phyloP scores from a whole-genome alignment of 1,284 basidiomycete genomes.

The Heterobasidion occidentale region DNA sequence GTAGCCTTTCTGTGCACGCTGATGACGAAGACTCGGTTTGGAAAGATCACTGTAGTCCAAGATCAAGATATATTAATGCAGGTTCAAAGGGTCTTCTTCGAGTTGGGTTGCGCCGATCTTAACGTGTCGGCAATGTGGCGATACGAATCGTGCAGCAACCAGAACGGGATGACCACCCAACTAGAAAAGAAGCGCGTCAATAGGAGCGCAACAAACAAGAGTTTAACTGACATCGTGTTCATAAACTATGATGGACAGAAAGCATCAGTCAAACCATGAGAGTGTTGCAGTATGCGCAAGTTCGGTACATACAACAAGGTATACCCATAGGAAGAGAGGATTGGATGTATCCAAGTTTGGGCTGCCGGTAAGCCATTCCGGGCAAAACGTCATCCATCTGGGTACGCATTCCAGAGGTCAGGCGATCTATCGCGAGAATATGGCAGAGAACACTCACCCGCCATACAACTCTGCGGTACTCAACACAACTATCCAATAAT shows the following conservation, averaged over 20 bases:
- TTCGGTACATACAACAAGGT: conserved; percentile 29
- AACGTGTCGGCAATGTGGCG: conserved; percentile 54
- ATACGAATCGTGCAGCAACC: conserved; percentile 73
- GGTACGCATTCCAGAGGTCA: not conserved
- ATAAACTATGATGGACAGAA: conserved; percentile 45
- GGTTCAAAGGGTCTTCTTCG: not conserved
- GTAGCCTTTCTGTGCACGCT: too few relatives aligned
- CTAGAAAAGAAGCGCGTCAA: conserved; percentile 29
- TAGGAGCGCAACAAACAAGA: not conserved
- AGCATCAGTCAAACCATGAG: conserved; percentile 1
- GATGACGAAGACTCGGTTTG: too few relatives aligned
- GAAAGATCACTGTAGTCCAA: too few relatives aligned
- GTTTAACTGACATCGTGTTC: conserved; percentile 60
- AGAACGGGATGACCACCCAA: conserved; percentile 71
- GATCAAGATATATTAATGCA: too few relatives aligned
- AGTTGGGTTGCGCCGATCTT: conserved; percentile 34
- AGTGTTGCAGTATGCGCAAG: not conserved
- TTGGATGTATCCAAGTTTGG: conserved; percentile 67
- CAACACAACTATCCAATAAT: conserved; percentile 76
- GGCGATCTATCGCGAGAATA: not conserved
- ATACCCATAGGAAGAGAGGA: conserved; percentile 38
- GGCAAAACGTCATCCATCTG: conserved; percentile 81
- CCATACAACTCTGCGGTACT: conserved; percentile 73
- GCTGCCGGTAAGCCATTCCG: conserved; percentile 76
- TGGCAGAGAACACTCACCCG: conserved; percentile 36